Conservation (phyloP, 257 asterid genomes). For the Anisodus tanguticus region DNA sequence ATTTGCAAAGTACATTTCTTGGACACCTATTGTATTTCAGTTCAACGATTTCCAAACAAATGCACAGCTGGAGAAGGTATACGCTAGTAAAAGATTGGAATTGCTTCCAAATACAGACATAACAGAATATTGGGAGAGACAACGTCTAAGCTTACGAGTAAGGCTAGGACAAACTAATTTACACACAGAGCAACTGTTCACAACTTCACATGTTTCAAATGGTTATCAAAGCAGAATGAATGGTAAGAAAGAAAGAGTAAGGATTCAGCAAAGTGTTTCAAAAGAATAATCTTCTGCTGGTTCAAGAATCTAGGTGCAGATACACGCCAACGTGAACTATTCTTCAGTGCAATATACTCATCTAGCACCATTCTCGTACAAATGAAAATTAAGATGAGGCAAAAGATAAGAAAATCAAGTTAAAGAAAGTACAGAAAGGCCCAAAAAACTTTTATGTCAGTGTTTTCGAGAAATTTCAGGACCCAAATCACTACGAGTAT, state of each 20-base stretch:
- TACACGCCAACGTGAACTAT: background rate
- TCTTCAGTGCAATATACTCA: background rate
- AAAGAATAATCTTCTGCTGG: background rate
- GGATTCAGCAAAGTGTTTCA: background rate
- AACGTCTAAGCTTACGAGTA: too few relatives aligned
- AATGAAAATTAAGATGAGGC: background rate
- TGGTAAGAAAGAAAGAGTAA: background rate
- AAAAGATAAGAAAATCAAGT: background rate
- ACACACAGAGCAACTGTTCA: background rate
- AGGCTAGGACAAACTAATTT: background rate
- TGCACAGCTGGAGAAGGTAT: background rate
- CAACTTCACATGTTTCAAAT: background rate
- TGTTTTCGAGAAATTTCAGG: background rate
- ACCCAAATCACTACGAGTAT: constrained; percentile 7
- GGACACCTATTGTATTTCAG: background rate
- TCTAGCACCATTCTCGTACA: background rate
- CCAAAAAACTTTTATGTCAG: background rate
- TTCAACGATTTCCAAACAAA: background rate
- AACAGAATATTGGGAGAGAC: background rate
- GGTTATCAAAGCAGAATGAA: background rate
- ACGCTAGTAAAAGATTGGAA: background rate
- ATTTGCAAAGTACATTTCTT: background rate
- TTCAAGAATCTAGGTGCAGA: background rate
- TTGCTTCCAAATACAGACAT: background rate
- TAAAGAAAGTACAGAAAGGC: background rate